Evolutionary conservation across 192 early-diverging fungal genomes (phyloP), one percentile per base, ranked within the genome.

Genomic region (Umbelopsis isabellina): DNA sequence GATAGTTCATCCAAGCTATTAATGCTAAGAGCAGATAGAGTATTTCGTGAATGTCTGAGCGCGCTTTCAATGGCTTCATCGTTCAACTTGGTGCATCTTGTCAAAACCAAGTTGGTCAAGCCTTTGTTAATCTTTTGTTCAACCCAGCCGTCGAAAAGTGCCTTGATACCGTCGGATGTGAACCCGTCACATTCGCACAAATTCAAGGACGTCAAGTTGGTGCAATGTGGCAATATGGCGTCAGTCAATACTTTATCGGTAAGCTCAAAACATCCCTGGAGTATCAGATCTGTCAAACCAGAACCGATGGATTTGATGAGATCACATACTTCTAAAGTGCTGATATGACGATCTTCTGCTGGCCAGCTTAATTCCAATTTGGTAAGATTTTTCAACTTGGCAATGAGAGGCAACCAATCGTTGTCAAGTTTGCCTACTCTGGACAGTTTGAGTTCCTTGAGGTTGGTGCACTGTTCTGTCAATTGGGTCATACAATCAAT

Each of bases 1-100:
- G 90, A 88, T 50, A 96, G 67, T 35, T 87, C 82, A 30, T 93
- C 90, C 68, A 92, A 76, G 12, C 91, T 90, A 65, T 94, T 92
- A 52, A 96, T 77, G 25, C 78, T 82, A 21, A 96, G 68, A 2
- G 74, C 50, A 16, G 70, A 73, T 21, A 96, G 73, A 12, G 85
- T 82, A 9, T 65, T 53, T 6, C 87, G 84, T 33, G 91, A 89
- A 46, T 88, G 90, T 9, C 73, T 79, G 23, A 90, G 79, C 45
- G 91, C 46, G 13, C 85, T 82, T 15, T 75, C 67, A 10, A 95
- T 68, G 0, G 84, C 85, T 7, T 71, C 79, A 71, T 95, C 92
- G 1, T 84, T 86, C 49, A 94, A 74, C 73, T 81, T 72, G 46
- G 86, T 80, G 79, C 92, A 91, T 25, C 91, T 90, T 12, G 70